Evolutionary conservation across 2,329 filamentous ascomycete species (phyloP).

Genomic region (Microdochium bolleyi): DNA sequence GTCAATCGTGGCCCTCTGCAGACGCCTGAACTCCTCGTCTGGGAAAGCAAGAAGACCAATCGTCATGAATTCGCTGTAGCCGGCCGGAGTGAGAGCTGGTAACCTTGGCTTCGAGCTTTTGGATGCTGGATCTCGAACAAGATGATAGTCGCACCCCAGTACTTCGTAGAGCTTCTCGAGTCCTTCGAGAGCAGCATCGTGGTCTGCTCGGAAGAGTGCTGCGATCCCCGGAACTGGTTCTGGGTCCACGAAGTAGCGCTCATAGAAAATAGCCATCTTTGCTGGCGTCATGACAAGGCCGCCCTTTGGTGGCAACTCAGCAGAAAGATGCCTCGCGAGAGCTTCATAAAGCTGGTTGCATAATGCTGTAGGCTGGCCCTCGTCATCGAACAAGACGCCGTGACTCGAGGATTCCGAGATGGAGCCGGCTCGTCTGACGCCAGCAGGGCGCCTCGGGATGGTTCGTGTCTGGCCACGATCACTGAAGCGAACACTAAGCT

Average conservation of each 20-base stretch:
- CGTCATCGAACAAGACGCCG: not conserved
- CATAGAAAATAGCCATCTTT: not conserved
- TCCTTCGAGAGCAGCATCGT: not conserved
- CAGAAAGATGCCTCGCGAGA: not conserved
- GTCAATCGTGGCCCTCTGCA: conserved; percentile 59
- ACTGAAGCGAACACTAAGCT: not conserved
- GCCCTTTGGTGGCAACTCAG: not conserved
- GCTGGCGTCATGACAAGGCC: not conserved
- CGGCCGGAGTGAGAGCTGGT: conserved; percentile 58
- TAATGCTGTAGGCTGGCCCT: not conserved
- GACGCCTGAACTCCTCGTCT: conserved; percentile 62
- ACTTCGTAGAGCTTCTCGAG: not conserved
- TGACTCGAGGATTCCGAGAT: not conserved
- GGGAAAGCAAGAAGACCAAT: conserved; percentile 69
- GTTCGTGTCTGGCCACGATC: not conserved
- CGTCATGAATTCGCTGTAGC: conserved; percentile 66
- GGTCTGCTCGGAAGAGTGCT: not conserved
- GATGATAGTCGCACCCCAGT: conserved; percentile 53
- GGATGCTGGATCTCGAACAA: conserved; percentile 34
- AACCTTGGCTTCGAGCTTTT: conserved; percentile 45
- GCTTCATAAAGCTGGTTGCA: not conserved
- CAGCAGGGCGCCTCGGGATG: not conserved
- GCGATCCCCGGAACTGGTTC: not conserved
- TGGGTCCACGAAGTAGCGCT: not conserved
- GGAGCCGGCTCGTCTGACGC: not conserved